phyloP scores from a whole-genome alignment of 1,284 basidiomycete genomes.

The Gastroboletus turbinatus region DNA sequence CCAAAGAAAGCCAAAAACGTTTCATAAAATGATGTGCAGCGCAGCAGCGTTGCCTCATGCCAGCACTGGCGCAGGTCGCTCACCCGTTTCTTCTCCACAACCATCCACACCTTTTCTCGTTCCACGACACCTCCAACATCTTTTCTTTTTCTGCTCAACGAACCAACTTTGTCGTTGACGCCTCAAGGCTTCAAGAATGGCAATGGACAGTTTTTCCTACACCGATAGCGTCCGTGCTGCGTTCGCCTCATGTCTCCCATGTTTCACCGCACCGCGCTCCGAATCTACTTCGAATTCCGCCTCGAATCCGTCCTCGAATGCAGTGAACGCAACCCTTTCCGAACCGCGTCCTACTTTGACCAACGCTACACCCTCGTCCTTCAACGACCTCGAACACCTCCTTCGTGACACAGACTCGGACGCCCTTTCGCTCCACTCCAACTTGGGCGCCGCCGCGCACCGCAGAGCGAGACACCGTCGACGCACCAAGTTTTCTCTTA shows the following conservation, averaged over 20 bases:
- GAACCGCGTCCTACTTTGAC: constrained; percentile 35
- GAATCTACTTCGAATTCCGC: constrained; percentile 20
- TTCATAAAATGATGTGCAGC: constrained; percentile 4
- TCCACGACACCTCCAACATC: neutral
- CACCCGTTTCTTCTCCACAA: neutral
- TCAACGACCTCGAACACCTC: constrained; percentile 61
- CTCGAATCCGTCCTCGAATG: neutral
- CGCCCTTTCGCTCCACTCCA: constrained; percentile 65
- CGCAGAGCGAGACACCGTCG: constrained; percentile 37
- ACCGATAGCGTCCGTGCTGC: constrained; percentile 57
- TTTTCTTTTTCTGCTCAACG: neutral
- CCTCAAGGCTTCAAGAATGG: neutral
- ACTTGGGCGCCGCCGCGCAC: constrained; percentile 44
- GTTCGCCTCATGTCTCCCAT: constrained; percentile 58
- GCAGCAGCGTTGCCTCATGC: neutral
- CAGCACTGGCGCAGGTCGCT: neutral
- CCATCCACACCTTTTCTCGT: neutral
- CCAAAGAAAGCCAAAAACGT: too few species aligned
- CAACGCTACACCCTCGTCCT: constrained; percentile 24
- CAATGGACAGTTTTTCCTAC: constrained; percentile 56
- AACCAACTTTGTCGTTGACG: neutral
- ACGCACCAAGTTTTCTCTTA: constrained; percentile 47
- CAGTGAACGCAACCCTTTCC: constrained; percentile 21
- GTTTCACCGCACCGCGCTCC: constrained; percentile 40
- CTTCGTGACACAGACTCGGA: constrained; percentile 51